These are phyloP conservation scores for Miscanthus lutarioriparius DNA, from an alignment of 176 grass and related monocot species.

Conservation along the genomic window DNA sequence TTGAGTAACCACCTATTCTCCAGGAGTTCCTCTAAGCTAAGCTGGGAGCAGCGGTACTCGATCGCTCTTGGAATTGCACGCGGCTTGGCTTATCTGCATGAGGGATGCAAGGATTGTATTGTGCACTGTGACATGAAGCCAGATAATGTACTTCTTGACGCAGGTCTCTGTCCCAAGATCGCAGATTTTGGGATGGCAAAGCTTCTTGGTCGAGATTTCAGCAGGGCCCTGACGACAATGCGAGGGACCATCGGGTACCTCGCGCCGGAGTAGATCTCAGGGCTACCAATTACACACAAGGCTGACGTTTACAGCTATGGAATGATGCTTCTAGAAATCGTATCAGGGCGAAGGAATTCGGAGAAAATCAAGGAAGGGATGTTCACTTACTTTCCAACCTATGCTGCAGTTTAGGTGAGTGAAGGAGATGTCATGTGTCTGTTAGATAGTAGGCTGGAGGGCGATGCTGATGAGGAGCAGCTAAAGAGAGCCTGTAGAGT, in stretches of 20 bases:
- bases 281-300: too few species aligned
- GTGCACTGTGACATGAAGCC: slow-evolving; percentile 32
- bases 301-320: too few species aligned
- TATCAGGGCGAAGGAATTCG: not conserved
- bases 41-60: slow-evolving; percentile 29
- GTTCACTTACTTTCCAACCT: too few species aligned
- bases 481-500: too few species aligned
- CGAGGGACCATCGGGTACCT: slow-evolving; percentile 48
- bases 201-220: slow-evolving; percentile 32
- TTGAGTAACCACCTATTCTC: slow-evolving; percentile 34
- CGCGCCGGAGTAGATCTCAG: slow-evolving; percentile 31
- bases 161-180: slow-evolving; percentile 23
- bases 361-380: too few species aligned
- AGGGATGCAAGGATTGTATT: slow-evolving; percentile 40
- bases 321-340: too few species aligned
- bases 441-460: too few species aligned
- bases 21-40: not conserved
- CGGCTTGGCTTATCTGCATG: slow-evolving; percentile 48
- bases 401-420: too few species aligned
- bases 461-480: too few species aligned
- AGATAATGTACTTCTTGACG: slow-evolving; percentile 36
- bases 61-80: slow-evolving; percentile 38
- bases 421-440: too few species aligned
- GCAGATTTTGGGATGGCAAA: slow-evolving; percentile 30
- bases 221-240: slow-evolving; percentile 38